Conservation (phyloP, 805 yeast genomes). For the Barnettozyma sp. region DNA sequence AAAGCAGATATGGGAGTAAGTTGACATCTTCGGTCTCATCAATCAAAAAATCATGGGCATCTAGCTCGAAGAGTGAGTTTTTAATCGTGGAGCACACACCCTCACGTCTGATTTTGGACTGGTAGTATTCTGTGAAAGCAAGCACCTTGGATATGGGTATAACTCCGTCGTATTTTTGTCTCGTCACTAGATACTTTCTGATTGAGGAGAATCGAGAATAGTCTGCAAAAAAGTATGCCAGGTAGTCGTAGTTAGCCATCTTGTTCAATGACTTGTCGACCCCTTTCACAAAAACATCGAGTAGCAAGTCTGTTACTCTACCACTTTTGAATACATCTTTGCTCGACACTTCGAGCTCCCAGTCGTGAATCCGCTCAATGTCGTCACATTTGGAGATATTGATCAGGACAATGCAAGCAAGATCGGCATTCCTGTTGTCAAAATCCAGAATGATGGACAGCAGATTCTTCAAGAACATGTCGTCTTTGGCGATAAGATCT, state of each 20-base stretch:
- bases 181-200: conserved; percentile 68
- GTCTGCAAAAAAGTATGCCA: conserved; percentile 86
- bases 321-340: conserved; percentile 48
- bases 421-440: conserved; percentile 64
- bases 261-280: conserved; percentile 63
- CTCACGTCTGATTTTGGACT: conserved; percentile 72
- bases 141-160: conserved; percentile 76
- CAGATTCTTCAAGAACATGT: conserved; percentile 43
- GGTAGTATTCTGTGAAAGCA: conserved; percentile 77
- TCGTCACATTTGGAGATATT: conserved; percentile 77
- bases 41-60: conserved; percentile 54
- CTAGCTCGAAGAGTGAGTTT: conserved; percentile 77
- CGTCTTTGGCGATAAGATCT: conserved; percentile 58
- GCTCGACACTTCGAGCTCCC: conserved; percentile 31
- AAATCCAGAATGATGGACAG: conserved; percentile 44
- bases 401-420: conserved; percentile 76
- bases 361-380: conserved; percentile 45
- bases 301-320: conserved; percentile 65
- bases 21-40: conserved; percentile 54
- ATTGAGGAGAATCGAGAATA: conserved; percentile 69
- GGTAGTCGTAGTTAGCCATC: conserved; percentile 71
- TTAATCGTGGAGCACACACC: conserved; percentile 92
- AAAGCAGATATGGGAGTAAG: conserved; percentile 69
- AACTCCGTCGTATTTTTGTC: conserved; percentile 66
- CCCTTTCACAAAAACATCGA: conserved; percentile 89